These are phyloP conservation scores for Nevesoporus exiguus DNA, from an alignment of 768 basidiomycete genomes.

Conservation along the genomic window DNA sequence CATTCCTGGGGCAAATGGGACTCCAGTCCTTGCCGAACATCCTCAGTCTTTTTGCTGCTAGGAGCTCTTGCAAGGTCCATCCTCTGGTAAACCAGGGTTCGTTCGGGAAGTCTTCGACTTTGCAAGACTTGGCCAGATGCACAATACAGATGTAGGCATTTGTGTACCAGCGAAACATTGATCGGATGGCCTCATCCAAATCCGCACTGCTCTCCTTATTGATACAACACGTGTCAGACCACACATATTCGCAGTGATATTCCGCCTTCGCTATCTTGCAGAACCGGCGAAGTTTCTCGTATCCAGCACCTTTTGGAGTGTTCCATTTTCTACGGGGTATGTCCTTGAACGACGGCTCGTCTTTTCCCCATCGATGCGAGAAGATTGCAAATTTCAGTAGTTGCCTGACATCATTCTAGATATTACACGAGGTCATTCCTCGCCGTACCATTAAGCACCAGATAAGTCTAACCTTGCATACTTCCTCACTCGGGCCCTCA, in stretches of 20 bases:
- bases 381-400: constrained; percentile 15
- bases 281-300: constrained; percentile 10
- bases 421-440: no score
- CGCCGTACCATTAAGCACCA: no score
- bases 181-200: constrained; percentile 11
- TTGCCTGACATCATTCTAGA: constrained; percentile 1
- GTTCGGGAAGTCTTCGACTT: neutral
- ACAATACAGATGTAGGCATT: constrained; percentile 15
- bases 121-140: constrained; percentile 5
- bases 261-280: constrained; percentile 14
- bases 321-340: constrained; percentile 5
- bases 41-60: constrained; percentile 7
- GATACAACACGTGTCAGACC: constrained; percentile 23
- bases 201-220: constrained; percentile 15
- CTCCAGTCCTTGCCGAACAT: constrained; percentile 12
- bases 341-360: constrained; percentile 14
- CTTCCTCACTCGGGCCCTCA: neutral
- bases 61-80: constrained; percentile 14
- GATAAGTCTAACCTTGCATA: neutral
- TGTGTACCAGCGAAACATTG: constrained; percentile 15
- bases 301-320: constrained; percentile 1
- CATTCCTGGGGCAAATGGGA: neutral
- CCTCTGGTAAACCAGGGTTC: constrained; percentile 14
- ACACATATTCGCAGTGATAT: constrained; percentile 17
- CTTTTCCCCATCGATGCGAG: constrained; percentile 19